Evolutionary conservation across 192 early-diverging fungal species (phyloP).

Genomic region (Rhizophagus sp.): DNA sequence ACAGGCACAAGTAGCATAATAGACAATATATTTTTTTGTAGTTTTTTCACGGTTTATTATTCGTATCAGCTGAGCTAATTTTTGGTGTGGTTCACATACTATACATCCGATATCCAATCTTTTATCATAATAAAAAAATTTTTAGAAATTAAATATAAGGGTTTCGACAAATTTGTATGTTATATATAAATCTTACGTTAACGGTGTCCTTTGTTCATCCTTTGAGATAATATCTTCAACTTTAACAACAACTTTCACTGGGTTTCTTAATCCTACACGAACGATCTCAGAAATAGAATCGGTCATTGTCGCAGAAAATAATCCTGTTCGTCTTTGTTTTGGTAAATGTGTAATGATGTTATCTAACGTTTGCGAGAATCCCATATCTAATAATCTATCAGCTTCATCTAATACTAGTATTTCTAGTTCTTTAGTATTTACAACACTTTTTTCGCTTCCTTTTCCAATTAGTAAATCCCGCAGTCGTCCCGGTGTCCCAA

Average conservation of each 20-base stretch:
- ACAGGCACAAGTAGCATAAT: conserved; percentile 92
- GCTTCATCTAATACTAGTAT: conserved; percentile 94
- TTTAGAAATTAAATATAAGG: neutral
- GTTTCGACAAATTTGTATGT: neutral
- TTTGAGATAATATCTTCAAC: conserved; percentile 65
- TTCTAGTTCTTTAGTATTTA: conserved; percentile 80
- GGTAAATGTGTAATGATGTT: conserved; percentile 81
- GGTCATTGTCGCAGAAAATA: conserved; percentile 97
- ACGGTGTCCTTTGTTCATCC: conserved; percentile 62
- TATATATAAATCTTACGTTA: conserved; percentile 42
- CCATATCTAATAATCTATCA: conserved; percentile 92
- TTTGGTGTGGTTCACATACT: conserved; percentile 78
- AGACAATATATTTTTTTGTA: conserved; percentile 88
- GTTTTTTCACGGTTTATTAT: conserved; percentile 52
- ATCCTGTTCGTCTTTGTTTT: conserved; percentile 91
- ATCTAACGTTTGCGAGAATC: conserved; percentile 80
- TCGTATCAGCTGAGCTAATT: conserved; percentile 73
- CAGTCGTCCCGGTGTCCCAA: conserved; percentile 89
- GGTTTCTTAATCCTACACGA: conserved; percentile 87
- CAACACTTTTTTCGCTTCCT: conserved; percentile 38
- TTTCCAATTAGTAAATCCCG: conserved; percentile 69
- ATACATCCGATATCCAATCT: conserved; percentile 73
- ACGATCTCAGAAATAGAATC: conserved; percentile 84
- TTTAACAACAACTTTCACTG: conserved; percentile 85
- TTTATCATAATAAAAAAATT: conserved; percentile 23